Percentiles rank a stretch among this genome's conserved stretches.
These are phyloP conservation scores for Cicer chorassanicum DNA, from an alignment of 306 rosid genomes.

Conservation along the genomic window DNA sequence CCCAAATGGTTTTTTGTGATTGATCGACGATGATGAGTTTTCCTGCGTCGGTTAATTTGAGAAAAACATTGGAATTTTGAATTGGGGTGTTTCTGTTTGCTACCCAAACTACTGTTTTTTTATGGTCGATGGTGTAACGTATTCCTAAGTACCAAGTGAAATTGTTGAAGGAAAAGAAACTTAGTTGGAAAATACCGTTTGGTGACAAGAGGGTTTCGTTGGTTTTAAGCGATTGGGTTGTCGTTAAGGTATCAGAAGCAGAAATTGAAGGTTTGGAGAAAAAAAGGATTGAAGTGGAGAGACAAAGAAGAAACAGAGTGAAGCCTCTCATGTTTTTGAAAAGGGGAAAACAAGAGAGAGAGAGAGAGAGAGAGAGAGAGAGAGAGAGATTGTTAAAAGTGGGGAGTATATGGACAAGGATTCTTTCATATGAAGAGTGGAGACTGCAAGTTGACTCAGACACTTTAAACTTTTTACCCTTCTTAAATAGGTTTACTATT, in stretches of 20 bases:
- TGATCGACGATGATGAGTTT: slow-evolving; percentile 47
- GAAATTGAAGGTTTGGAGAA: slow-evolving; percentile 47
- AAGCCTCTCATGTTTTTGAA: slow-evolving; percentile 47
- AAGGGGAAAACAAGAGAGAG: not conserved
- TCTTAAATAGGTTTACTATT: no score
- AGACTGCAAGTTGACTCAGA: no score
- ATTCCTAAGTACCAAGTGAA: slow-evolving; percentile 66
- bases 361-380: no score
- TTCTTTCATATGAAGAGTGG: not conserved
- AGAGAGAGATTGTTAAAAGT: no score
- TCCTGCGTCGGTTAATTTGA: slow-evolving; percentile 52
- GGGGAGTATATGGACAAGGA: slow-evolving; percentile 14
- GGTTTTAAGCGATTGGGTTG: slow-evolving; percentile 51
- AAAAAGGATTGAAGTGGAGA: slow-evolving; percentile 41
- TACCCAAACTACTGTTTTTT: slow-evolving; percentile 64
- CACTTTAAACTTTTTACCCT: no score
- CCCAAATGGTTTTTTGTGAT: slow-evolving; percentile 53
- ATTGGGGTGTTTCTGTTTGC: slow-evolving; percentile 80
- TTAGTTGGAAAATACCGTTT: slow-evolving; percentile 53
- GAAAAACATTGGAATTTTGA: slow-evolving; percentile 44
- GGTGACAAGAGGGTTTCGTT: slow-evolving; percentile 64
- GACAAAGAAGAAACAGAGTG: slow-evolving; percentile 36
- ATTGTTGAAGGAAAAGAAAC: slow-evolving; percentile 48
- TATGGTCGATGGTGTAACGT: slow-evolving; percentile 58
- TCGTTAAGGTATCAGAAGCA: slow-evolving; percentile 53